A percentile compares a stretch with the other conserved stretches of the same genome.
These are phyloP conservation scores for Davidsoniella virescens DNA, from an alignment of 2,329 filamentous ascomycete genomes.

Conservation along the genomic window DNA sequence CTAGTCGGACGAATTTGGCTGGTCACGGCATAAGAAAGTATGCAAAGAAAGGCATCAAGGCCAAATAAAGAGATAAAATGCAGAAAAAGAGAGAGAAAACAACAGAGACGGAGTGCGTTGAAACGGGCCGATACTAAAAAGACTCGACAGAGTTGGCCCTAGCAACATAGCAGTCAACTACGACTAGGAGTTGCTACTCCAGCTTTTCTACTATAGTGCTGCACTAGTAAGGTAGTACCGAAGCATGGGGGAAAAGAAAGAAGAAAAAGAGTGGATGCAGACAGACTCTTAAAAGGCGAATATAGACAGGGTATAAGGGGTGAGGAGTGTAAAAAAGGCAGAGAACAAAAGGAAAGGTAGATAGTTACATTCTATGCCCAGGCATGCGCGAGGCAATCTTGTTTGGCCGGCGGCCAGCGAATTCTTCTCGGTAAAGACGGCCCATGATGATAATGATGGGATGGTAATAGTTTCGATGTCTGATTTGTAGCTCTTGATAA, in stretches of 20 bases:
- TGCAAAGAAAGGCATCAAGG: no score
- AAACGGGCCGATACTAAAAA: constrained; percentile 4
- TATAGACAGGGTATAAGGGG: neutral
- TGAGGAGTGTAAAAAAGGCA: neutral
- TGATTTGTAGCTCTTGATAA: neutral
- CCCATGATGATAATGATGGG: neutral
- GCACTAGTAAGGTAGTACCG: no score
- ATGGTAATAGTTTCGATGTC: neutral
- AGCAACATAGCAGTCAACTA: no score
- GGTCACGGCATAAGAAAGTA: neutral
- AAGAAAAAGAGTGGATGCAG: no score
- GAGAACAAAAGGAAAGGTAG: constrained; percentile 1
- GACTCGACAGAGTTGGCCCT: no score
- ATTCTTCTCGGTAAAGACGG: neutral
- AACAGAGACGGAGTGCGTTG: neutral
- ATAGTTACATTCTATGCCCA: constrained; percentile 7
- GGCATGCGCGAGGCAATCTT: constrained; percentile 4
- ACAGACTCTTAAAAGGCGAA: neutral
- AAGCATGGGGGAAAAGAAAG: no score
- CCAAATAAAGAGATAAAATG: no score
- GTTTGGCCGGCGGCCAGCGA: neutral
- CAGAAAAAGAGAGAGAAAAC: neutral
- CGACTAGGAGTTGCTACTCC: no score
- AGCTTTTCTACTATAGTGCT: no score
- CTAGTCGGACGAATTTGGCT: no score